Evolutionary conservation across 306 rosid genomes (phyloP).

Genomic region (Trifolium repens): DNA sequence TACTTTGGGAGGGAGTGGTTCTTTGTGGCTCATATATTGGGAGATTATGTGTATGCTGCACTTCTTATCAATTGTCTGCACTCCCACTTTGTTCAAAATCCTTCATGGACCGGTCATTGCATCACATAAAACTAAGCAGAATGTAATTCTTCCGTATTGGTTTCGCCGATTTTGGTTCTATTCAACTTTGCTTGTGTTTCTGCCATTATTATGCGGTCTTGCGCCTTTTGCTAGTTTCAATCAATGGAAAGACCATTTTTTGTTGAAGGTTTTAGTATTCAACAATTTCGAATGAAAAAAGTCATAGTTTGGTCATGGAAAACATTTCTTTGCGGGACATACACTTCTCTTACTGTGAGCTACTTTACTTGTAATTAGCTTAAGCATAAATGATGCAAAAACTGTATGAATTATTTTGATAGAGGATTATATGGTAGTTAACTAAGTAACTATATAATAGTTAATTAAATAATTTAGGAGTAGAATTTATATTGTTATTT

Average conservation of each 20-base stretch:
- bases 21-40: constrained; percentile 70
- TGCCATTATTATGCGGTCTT: constrained; percentile 4
- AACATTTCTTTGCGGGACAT: background rate
- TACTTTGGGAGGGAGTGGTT: constrained; percentile 79
- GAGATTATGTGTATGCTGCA: constrained; percentile 67
- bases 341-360: background rate
- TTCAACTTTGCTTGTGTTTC: constrained; percentile 9
- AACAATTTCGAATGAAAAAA: background rate
- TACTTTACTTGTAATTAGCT: constrained; percentile 3
- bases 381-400: background rate
- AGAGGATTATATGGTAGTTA: no score
- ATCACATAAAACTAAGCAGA: background rate
- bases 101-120: constrained; percentile 54
- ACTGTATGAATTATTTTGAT: background rate
- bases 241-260: constrained; percentile 26
- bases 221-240: background rate
- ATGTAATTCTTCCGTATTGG: constrained; percentile 17
- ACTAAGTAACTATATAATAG: no score
- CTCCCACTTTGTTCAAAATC: constrained; percentile 47
- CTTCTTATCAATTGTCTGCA: constrained; percentile 53
- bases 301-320: background rate
- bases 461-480: no score
- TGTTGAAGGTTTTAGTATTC: background rate
- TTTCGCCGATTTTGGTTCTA: constrained; percentile 13
- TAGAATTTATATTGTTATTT: no score